Evolutionary conservation across 176 grass and related monocot species (phyloP).

Genomic region (Poa pratensis): DNA sequence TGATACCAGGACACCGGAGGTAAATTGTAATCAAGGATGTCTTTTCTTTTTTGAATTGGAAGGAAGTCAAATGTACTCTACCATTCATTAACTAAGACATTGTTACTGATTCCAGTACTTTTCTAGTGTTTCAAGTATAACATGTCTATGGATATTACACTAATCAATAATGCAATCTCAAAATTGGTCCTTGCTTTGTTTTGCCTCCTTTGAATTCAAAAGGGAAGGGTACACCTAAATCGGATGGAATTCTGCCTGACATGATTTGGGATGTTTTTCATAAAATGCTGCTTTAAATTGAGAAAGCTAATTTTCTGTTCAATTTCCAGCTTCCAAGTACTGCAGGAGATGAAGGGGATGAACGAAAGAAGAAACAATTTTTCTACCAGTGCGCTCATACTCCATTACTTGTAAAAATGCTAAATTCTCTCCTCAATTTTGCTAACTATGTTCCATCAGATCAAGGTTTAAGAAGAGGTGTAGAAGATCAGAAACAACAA

Average conservation of each 20-base stretch:
- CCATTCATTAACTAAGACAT: not conserved
- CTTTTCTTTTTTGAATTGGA: not conserved
- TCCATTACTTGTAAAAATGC: constrained; percentile 27
- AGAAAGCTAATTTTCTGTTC: constrained; percentile 37
- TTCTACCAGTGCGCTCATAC: constrained; percentile 62
- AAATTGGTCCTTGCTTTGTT: not conserved
- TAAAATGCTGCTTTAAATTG: constrained; percentile 25
- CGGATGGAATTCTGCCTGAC: not conserved
- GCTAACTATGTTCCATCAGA: constrained; percentile 51
- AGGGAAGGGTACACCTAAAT: constrained; percentile 13
- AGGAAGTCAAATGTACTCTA: constrained; percentile 8
- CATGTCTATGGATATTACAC: not conserved
- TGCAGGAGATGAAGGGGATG: constrained; percentile 69
- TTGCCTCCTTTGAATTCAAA: constrained; percentile 29
- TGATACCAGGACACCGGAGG: constrained; percentile 62
- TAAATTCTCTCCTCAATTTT: constrained; percentile 14
- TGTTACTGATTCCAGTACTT: not conserved
- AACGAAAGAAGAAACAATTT: constrained; percentile 71
- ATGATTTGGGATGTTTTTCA: constrained; percentile 3
- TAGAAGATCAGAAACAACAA: constrained; percentile 45
- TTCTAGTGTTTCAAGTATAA: constrained; percentile 13
- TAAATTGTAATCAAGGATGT: constrained; percentile 40
- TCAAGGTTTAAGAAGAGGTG: constrained; percentile 71
- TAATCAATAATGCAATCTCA: not conserved
- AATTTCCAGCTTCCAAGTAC: constrained; percentile 60